A percentile compares a stretch with the other conserved stretches of the same genome.
These are phyloP conservation scores for Stevia rebaudiana DNA, from an alignment of 140 eudicot genomes.

Conservation along the genomic window DNA sequence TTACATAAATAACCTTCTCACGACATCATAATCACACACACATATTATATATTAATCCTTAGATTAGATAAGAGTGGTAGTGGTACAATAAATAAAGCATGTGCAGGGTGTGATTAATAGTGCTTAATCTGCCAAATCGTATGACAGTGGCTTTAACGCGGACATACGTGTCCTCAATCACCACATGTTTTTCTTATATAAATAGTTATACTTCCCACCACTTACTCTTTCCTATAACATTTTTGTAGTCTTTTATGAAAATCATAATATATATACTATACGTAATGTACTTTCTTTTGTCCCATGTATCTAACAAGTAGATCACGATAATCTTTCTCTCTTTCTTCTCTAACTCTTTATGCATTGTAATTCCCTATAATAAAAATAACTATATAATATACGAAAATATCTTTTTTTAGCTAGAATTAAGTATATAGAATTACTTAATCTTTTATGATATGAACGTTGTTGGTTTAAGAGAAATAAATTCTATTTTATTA, in stretches of 20 bases:
- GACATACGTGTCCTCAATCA: conserved; percentile 20
- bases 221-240: background rate
- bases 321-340: background rate
- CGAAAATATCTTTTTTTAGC: too few relatives aligned
- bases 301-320: background rate
- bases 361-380: too few relatives aligned
- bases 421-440: too few relatives aligned
- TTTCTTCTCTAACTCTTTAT: background rate
- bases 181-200: background rate
- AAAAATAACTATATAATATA: too few relatives aligned
- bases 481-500: too few relatives aligned
- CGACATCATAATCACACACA: too few relatives aligned
- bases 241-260: too few relatives aligned
- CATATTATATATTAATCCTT: background rate
- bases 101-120: conserved; percentile 9
- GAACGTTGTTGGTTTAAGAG: background rate
- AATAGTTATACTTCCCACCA: conserved; percentile 2
- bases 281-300: background rate
- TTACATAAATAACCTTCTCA: too few relatives aligned
- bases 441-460: background rate
- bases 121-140: conserved; percentile 16
- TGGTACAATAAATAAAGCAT: conserved; percentile 8
- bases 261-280: too few relatives aligned
- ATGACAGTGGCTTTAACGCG: conserved; percentile 25
- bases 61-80: conserved; percentile 9